phyloP scores from a whole-genome alignment of 176 grass and related monocot species.

The Bonia amplexicaulis region DNA sequence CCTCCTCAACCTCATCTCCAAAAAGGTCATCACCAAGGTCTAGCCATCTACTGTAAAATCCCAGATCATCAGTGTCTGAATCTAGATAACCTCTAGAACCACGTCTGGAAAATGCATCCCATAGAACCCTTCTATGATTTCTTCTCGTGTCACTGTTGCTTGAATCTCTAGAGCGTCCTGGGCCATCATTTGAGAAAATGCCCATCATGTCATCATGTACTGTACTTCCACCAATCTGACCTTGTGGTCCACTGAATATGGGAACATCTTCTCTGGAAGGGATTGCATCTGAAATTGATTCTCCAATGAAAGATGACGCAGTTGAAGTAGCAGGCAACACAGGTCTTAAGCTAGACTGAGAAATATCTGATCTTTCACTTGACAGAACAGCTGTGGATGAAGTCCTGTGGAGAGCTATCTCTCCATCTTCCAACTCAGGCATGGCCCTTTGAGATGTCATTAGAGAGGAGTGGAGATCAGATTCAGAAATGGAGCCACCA shows the following conservation, averaged over 20 bases:
- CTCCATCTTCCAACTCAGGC: slow-evolving; percentile 32
- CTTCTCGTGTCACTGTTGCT: slow-evolving; percentile 46
- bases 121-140: slow-evolving; percentile 70
- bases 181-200: slow-evolving; percentile 49
- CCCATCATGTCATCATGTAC: slow-evolving; percentile 73
- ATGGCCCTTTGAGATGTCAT: slow-evolving; percentile 38
- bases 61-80: slow-evolving; percentile 48
- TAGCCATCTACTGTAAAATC: slow-evolving; percentile 79
- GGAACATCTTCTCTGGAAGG: slow-evolving; percentile 38
- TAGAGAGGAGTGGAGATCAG: slow-evolving; percentile 13
- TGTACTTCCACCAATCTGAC: slow-evolving; percentile 49
- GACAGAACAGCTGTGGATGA: slow-evolving; percentile 32
- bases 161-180: slow-evolving; percentile 26
- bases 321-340: slow-evolving; percentile 38
- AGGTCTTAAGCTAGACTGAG: slow-evolving; percentile 39
- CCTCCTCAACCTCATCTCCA: slow-evolving; percentile 57
- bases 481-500: slow-evolving; percentile 31
- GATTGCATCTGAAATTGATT: slow-evolving; percentile 30
- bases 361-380: slow-evolving; percentile 52
- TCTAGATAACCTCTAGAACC: slow-evolving; percentile 62
- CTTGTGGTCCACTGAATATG: slow-evolving; percentile 28
- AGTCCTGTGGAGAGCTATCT: slow-evolving; percentile 24
- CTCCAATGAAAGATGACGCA: slow-evolving; percentile 28
- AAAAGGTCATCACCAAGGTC: slow-evolving; percentile 68
- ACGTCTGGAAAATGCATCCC: slow-evolving; percentile 82